A percentile compares a stretch with the other conserved stretches of the same genome.
These are phyloP conservation scores for Yamadazyma aaseri DNA, from an alignment of 1,139 yeast genomes.

Conservation along the genomic window DNA sequence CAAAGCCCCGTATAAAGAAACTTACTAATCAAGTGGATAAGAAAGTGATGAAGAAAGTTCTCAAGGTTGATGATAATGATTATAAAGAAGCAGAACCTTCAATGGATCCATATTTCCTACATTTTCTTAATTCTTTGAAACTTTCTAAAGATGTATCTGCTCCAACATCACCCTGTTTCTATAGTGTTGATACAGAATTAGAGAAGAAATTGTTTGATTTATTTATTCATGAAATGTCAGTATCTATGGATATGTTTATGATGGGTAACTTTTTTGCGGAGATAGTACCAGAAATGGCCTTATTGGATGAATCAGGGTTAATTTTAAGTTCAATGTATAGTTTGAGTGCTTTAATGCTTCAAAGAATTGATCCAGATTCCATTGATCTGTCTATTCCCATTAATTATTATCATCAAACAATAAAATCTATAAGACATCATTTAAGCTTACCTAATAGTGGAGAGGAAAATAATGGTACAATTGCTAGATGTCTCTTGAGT, in stretches of 20 bases:
- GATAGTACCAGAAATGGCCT: conserved; percentile 35
- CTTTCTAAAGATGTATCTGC: conserved; percentile 5
- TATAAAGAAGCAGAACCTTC: conserved; percentile 14
- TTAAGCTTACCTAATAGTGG: conserved; percentile 24
- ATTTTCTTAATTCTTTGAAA: conserved; percentile 20
- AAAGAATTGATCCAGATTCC: conserved; percentile 26
- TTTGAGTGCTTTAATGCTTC: conserved; percentile 34
- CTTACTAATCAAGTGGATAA: conserved; percentile 16
- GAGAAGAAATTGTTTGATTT: conserved; percentile 34
- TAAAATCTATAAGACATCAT: conserved; percentile 29
- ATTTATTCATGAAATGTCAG: conserved; percentile 30
- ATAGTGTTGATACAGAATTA: conserved; percentile 20
- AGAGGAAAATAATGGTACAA: conserved; percentile 26
- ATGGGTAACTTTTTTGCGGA: conserved; percentile 29
- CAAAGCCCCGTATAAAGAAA: conserved; percentile 37
- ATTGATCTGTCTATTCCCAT: conserved; percentile 32
- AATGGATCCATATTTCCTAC: conserved; percentile 25
- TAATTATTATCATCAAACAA: conserved; percentile 37
- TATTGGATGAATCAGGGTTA: conserved; percentile 38
- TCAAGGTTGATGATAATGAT: conserved; percentile 6
- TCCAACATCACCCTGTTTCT: conserved; percentile 9
- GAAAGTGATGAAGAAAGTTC: conserved; percentile 6
- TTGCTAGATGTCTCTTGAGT: conserved; percentile 36
- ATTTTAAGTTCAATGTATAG: conserved; percentile 35
- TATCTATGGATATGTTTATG: conserved; percentile 32